Evolutionary conservation across 306 rosid genomes (phyloP), one percentile per base, ranked within the genome.

Genomic region (Casuarina cunninghamiana): DNA sequence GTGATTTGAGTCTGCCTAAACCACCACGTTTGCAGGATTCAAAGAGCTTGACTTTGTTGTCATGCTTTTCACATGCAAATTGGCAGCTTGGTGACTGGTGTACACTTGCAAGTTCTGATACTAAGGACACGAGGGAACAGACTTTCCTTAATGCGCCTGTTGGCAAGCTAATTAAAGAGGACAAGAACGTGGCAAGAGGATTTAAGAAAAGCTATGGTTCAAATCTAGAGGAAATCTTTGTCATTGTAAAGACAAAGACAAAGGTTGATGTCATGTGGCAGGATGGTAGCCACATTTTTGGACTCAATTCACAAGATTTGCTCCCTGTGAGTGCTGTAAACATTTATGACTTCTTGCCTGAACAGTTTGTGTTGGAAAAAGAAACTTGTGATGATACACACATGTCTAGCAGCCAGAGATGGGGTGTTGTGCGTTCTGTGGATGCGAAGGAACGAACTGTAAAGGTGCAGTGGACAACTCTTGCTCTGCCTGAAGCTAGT

Each of bases 1-100:
- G 85, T 73, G 71, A 82, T 75, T 75, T 51, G 10, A 80, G 83
- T 72, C 78, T 60, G 38, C 83, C 81, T 76, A 77, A 88, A 82
- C 99, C 97, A 9, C 85, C 89, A 61, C 19, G 79, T 48, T 80
- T 90, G 89, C 91, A 91, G 74, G 87, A 93, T 82, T 87, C 94
- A 4, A 85, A 81, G 81, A 89, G 82, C 78, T 76, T 96, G 89
- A 90, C 89, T 75, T 75, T 86, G 80, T 67, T 93, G 81, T 90
- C 97, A 17, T 93, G 99, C 83, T 93, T 93, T 84, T 71, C 91
- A 74, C 87, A 93, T 79, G 89, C 90, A 77, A 88, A 86, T 76
- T 96, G 99, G 99, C 94, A 93, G 85, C 94, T 91, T 72, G 98
- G 99, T 84, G 99, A 96, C 80, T 96, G 97, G 97, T 96, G 99